phyloP scores from a whole-genome alignment of 148 eudicot genomes.

The Linanthus parryae region DNA sequence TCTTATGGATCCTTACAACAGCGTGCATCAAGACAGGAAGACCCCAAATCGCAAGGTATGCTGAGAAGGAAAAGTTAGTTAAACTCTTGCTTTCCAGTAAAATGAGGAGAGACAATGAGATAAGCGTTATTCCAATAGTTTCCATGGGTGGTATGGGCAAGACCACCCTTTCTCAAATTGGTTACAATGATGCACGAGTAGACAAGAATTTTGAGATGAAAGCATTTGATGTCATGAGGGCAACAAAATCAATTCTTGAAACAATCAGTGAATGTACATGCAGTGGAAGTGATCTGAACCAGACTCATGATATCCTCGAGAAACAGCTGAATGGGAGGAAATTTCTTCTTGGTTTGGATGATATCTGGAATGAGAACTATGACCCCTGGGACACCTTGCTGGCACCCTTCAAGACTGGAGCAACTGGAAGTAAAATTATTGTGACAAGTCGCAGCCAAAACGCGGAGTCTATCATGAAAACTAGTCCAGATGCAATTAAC shows the following conservation, averaged over 20 bases:
- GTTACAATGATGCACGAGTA: constrained; percentile 9
- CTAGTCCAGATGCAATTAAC: constrained; percentile 8
- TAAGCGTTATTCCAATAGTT: constrained; percentile 9
- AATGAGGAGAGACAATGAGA: not conserved
- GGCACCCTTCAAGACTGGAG: constrained; percentile 7
- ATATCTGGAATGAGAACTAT: constrained; percentile 14
- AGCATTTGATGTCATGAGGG: constrained; percentile 6
- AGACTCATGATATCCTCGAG: constrained; percentile 1
- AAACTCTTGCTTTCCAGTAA: not conserved
- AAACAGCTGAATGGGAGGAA: constrained; percentile 4
- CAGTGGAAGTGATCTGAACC: constrained; percentile 3
- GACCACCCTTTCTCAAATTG: constrained; percentile 20
- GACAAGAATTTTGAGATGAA: constrained; percentile 6
- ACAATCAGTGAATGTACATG: not conserved
- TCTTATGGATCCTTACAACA: constrained; percentile 68
- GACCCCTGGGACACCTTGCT: constrained; percentile 13
- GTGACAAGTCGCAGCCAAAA: constrained; percentile 16
- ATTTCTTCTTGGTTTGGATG: constrained; percentile 17
- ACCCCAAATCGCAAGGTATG: constrained; percentile 53
- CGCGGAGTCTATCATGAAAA: constrained; percentile 12
- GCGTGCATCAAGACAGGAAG: constrained; percentile 70
- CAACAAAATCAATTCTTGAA: constrained; percentile 8
- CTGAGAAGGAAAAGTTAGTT: constrained; percentile 1
- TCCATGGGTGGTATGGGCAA: constrained; percentile 24
- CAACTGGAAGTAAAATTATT: constrained; percentile 10